A percentile compares a stretch with the other conserved stretches of the same genome.
Conservation (phyloP, 2,329 filamentous ascomycete species). For the Xylariaceae sp. region DNA sequence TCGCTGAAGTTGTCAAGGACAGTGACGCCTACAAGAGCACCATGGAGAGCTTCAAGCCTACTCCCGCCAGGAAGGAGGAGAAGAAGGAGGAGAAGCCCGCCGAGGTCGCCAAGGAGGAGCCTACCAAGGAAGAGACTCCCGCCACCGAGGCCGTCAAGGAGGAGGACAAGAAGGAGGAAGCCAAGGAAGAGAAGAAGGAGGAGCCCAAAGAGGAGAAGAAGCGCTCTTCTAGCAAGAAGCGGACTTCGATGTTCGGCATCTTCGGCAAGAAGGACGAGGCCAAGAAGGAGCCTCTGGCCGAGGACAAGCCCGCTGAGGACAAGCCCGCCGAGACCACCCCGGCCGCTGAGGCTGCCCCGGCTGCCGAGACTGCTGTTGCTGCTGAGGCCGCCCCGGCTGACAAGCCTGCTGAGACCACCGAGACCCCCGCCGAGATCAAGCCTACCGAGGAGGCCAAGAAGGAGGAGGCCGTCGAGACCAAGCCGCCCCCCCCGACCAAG, state of each 20-base stretch:
- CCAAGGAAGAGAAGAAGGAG: constrained; percentile 42
- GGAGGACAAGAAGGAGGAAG: constrained; percentile 28
- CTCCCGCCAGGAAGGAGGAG: constrained; percentile 27
- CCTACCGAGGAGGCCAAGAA: constrained; percentile 28
- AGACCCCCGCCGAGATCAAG: constrained; percentile 23
- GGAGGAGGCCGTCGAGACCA: constrained; percentile 35
- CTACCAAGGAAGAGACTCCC: constrained; percentile 26
- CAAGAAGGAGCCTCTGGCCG: constrained; percentile 31
- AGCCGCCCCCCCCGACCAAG: constrained; percentile 44
- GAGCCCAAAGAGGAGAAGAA: constrained; percentile 53
- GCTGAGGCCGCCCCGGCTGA: constrained; percentile 25
- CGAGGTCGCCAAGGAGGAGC: constrained; percentile 25
- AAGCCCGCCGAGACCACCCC: constrained; percentile 28
- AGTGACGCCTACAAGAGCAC: constrained; percentile 85
- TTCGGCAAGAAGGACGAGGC: constrained; percentile 48
- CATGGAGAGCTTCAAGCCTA: constrained; percentile 60
- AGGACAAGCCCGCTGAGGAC: constrained; percentile 31
- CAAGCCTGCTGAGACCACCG: constrained; percentile 27
- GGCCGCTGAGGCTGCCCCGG: constrained; percentile 22
- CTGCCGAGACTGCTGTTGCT: constrained; percentile 26
- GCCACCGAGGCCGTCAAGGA: constrained; percentile 37
- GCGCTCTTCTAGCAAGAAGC: constrained; percentile 59
- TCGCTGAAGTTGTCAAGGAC: constrained; percentile 63
- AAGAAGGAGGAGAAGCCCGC: constrained; percentile 38
- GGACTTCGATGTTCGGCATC: constrained; percentile 54